Evolutionary conservation across 1,139 yeast genomes (phyloP).

Genomic region (Geotrichum siamense): DNA sequence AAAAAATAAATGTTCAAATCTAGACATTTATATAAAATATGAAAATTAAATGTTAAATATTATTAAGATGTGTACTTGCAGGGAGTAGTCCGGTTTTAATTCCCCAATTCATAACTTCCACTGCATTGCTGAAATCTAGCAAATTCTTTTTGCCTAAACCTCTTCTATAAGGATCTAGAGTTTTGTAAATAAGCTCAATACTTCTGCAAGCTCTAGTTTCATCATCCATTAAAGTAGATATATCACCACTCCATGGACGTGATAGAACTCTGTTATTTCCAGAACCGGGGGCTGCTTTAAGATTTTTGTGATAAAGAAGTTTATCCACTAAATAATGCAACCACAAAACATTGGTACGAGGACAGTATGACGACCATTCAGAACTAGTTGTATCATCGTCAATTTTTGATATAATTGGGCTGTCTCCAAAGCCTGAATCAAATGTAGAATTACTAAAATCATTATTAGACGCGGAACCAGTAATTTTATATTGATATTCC

Average conservation of each 20-base stretch:
- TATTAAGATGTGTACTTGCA: slow-evolving; percentile 1
- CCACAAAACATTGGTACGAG: slow-evolving; percentile 46
- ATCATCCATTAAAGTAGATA: slow-evolving; percentile 16
- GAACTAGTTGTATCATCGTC: slow-evolving; percentile 17
- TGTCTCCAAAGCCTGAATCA: too few species aligned
- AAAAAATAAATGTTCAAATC: too few species aligned
- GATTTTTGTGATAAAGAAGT: slow-evolving; percentile 37
- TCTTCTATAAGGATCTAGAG: slow-evolving; percentile 33
- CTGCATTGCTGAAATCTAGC: slow-evolving; percentile 23
- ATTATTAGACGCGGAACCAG: slow-evolving; percentile 4
- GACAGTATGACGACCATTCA: slow-evolving; percentile 41
- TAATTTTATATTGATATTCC: background rate
- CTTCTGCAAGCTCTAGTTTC: slow-evolving; percentile 27
- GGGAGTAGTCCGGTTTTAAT: slow-evolving; percentile 23
- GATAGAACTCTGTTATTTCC: slow-evolving; percentile 21
- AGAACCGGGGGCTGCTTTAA: slow-evolving; percentile 24
- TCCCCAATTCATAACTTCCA: slow-evolving; percentile 31
- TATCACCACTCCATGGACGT: background rate
- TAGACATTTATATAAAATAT: too few species aligned
- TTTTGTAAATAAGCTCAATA: slow-evolving; percentile 29
- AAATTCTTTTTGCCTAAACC: background rate
- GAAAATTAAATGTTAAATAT: too few species aligned
- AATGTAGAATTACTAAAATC: slow-evolving; percentile 1
- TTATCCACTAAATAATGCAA: slow-evolving; percentile 42
- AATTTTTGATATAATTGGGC: slow-evolving; percentile 2